phyloP scores from a whole-genome alignment of 148 eudicot genomes.

The Chenopodium suecicum region DNA sequence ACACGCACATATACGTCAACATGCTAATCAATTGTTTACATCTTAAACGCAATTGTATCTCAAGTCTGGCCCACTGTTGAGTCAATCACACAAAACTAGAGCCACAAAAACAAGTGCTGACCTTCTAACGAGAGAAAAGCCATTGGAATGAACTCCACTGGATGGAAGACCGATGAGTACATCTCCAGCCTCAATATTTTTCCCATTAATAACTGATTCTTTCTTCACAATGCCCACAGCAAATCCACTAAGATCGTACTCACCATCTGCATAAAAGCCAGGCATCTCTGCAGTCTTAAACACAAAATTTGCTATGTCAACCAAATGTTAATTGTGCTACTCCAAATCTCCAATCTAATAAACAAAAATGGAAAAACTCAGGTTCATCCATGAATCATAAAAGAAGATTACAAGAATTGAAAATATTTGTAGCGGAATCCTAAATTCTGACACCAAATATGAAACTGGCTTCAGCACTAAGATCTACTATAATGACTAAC shows the following conservation, averaged over 20 bases:
- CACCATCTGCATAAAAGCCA: conserved; percentile 85
- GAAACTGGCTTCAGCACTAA: background rate
- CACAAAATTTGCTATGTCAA: conserved; percentile 16
- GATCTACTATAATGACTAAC: background rate
- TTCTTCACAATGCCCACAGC: conserved; percentile 89
- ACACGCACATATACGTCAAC: conserved; percentile 2
- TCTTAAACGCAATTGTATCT: background rate
- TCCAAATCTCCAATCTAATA: background rate
- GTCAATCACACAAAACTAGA: background rate
- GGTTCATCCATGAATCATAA: background rate
- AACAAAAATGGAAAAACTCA: background rate
- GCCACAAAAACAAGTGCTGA: conserved; percentile 15
- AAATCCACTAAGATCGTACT: conserved; percentile 96
- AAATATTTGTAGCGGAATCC: background rate
- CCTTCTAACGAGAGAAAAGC: conserved; percentile 96
- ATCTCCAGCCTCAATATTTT: conserved; percentile 73
- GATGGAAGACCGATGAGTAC: conserved; percentile 90
- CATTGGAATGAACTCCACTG: conserved; percentile 95
- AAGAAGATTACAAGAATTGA: background rate
- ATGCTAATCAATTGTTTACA: background rate
- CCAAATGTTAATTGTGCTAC: background rate
- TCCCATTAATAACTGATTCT: conserved; percentile 86
- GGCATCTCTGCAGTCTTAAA: conserved; percentile 99
- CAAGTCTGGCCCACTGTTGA: background rate
- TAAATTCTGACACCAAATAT: background rate